A percentile compares a stretch with the other conserved stretches of the same genome.
Evolutionary conservation across 192 early-diverging fungal genomes (phyloP).

Genomic region (Gamsiella multidivaricata): DNA sequence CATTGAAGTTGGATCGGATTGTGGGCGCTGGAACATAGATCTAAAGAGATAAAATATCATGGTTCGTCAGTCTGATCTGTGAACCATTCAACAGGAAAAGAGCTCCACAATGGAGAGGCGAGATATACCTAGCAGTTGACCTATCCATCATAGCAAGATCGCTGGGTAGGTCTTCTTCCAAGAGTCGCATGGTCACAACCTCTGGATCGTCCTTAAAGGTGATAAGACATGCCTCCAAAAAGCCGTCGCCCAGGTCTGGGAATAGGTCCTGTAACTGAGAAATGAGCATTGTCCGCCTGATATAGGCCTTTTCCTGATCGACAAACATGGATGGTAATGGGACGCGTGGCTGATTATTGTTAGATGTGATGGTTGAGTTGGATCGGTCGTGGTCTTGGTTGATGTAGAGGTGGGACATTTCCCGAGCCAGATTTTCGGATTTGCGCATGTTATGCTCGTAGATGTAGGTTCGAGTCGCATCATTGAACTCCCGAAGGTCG

Average conservation of each 20-base stretch:
- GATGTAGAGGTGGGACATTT: slow-evolving; percentile 29
- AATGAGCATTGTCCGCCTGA: slow-evolving; percentile 70
- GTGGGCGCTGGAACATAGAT: slow-evolving; percentile 10
- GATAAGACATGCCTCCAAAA: slow-evolving; percentile 87
- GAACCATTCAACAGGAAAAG: too few species aligned
- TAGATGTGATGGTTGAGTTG: slow-evolving; percentile 12
- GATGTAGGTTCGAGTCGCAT: slow-evolving; percentile 23
- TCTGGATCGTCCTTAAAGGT: slow-evolving; percentile 76
- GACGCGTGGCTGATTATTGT: not conserved
- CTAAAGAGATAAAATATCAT: slow-evolving; percentile 1
- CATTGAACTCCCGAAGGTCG: slow-evolving; percentile 32
- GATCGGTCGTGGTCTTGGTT: slow-evolving; percentile 14
- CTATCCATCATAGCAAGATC: slow-evolving; percentile 75
- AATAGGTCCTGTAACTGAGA: slow-evolving; percentile 90
- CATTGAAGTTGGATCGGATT: slow-evolving; percentile 9
- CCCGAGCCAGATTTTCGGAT: slow-evolving; percentile 32
- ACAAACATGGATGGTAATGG: slow-evolving; percentile 9
- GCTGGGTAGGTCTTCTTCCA: slow-evolving; percentile 82
- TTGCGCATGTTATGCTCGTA: slow-evolving; percentile 46
- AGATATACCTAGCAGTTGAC: slow-evolving; percentile 54
- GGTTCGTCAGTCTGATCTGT: too few species aligned
- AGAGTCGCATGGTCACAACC: slow-evolving; percentile 78
- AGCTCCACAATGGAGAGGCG: too few species aligned
- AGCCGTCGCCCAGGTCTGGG: slow-evolving; percentile 90
- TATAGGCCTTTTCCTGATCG: slow-evolving; percentile 57